A percentile compares a stretch with the other conserved stretches of the same genome.
These are phyloP conservation scores for Botrytis aclada DNA, from an alignment of 2,329 filamentous ascomycete species.

Conservation along the genomic window DNA sequence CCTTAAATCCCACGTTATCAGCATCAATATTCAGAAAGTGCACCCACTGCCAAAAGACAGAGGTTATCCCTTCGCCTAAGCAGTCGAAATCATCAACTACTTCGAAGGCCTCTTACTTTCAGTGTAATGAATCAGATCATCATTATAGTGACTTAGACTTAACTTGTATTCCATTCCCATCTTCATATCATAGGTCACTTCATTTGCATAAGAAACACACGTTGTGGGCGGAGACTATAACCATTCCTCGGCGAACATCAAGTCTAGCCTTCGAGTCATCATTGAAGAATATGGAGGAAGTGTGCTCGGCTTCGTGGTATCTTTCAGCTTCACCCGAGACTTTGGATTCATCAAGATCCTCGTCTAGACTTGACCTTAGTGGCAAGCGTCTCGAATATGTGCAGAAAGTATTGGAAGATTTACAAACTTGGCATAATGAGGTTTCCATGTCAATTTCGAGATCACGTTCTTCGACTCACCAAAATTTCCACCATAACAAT, in stretches of 20 bases:
- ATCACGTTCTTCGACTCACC: background rate
- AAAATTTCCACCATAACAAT: background rate
- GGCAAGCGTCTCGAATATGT: conserved; percentile 15
- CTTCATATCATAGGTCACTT: background rate
- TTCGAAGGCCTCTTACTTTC: background rate
- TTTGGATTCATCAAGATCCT: background rate
- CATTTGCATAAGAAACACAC: conserved; percentile 1
- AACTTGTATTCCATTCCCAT: background rate
- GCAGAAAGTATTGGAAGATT: conserved; percentile 17
- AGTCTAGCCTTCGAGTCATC: conserved; percentile 1
- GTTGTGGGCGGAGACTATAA: background rate
- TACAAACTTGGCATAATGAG: conserved; percentile 10
- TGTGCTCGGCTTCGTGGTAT: background rate
- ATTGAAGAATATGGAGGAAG: background rate
- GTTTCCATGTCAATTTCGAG: conserved; percentile 15
- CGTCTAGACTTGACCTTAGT: background rate
- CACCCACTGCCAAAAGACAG: background rate
- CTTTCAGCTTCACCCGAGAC: background rate
- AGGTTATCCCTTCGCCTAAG: background rate
- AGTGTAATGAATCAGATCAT: background rate
- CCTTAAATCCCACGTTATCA: conserved; percentile 13
- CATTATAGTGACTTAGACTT: background rate
- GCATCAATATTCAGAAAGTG: background rate
- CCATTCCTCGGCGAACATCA: conserved; percentile 12
- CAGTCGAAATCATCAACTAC: background rate